Base-by-base conservation (phyloP, 2,329 filamentous ascomycete genomes). In the Aspergillus viridinutans region DNA sequence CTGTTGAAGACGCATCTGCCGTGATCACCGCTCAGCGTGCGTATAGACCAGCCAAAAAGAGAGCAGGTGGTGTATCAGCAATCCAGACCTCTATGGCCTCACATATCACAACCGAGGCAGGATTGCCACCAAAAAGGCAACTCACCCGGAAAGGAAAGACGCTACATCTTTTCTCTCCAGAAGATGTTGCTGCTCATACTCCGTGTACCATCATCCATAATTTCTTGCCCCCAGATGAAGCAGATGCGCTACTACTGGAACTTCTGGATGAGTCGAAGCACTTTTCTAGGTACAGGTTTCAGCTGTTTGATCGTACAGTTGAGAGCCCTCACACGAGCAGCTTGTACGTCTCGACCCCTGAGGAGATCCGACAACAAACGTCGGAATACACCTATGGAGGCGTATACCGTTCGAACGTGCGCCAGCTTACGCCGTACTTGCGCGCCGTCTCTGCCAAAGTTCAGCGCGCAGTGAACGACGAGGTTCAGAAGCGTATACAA, bases 191-290 rank as follows among this genome's bases (percentile, higher is more conserved):
- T 50, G 81, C 84, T 25, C 84, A 96, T 68, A 96, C 93, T 0
- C 92, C 94, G 1, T 97, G 92, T 74, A 92, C 90, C 10, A 89
- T 97, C 62, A 86, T 97, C 55, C 92, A 96, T 74, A 94, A 96
- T 67, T 97, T 97, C 65, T 79, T 99, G 0, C 86, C 90, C 0
- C 29, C 80, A 0, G 79, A 86, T 1, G 81, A 89, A 57, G 93
- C 94, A 42, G 88, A 91, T 61, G 80, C 81, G 0, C 79, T 99
- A 12, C 78, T 97, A 0, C 72, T 74, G 32, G 92, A 97, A 70
- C 80, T 97, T 40, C 75, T 97, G 1, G 75, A 81, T 1, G 91
- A 97, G 74, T 82, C 89, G 1, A 77, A 83, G 23, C 84, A 87
- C 0, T 96, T 92, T 69, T 80, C 86, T 51, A 85, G 82, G 61